Evolutionary conservation across 345 rosid species (phyloP).

Genomic region (Brassica juncea): DNA sequence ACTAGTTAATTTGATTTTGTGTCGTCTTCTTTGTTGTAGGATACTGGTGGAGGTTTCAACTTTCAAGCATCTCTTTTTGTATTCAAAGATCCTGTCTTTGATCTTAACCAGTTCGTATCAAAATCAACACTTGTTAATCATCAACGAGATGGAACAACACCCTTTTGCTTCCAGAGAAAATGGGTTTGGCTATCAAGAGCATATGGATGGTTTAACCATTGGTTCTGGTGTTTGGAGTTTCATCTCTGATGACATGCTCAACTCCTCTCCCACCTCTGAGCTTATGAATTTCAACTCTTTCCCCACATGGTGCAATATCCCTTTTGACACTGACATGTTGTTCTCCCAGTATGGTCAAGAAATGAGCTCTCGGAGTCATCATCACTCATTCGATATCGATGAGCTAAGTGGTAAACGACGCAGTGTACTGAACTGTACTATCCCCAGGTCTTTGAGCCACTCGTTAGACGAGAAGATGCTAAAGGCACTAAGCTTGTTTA

Average conservation of each 20-base stretch:
- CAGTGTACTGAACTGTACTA: constrained; percentile 26
- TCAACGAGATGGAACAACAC: constrained; percentile 57
- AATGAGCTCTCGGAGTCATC: constrained; percentile 34
- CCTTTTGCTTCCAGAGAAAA: constrained; percentile 57
- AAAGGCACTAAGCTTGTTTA: constrained; percentile 72
- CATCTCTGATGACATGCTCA: constrained; percentile 51
- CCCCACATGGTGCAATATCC: constrained; percentile 66
- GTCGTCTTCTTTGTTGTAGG: constrained; percentile 33
- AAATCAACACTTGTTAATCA: background rate
- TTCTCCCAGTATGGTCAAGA: constrained; percentile 47
- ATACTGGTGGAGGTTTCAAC: constrained; percentile 11
- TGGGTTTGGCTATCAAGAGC: constrained; percentile 53
- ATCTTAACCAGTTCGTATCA: background rate
- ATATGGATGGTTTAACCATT: constrained; percentile 48
- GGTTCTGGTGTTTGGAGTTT: constrained; percentile 55
- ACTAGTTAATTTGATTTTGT: background rate
- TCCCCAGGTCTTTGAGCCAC: constrained; percentile 49
- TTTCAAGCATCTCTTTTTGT: background rate
- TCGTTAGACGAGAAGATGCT: constrained; percentile 89
- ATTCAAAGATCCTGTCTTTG: background rate
- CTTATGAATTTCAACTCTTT: constrained; percentile 63
- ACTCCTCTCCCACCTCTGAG: constrained; percentile 48
- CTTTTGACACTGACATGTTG: constrained; percentile 51
- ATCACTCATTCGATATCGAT: constrained; percentile 26
- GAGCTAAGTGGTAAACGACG: constrained; percentile 36